Conservation (phyloP, 2,329 filamentous ascomycete species). For the Blumeria hordei region DNA sequence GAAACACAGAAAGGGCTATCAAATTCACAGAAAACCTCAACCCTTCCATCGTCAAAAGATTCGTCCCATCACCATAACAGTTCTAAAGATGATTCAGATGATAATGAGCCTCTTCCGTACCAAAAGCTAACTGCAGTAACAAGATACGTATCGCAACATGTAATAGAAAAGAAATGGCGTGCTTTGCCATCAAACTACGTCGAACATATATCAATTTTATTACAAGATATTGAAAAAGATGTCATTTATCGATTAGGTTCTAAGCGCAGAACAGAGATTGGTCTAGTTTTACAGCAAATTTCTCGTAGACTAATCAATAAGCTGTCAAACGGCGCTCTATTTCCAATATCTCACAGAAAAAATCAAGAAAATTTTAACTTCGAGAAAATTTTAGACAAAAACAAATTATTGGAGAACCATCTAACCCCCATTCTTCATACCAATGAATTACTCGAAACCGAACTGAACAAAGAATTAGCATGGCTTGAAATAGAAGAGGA, state of each 20-base stretch:
- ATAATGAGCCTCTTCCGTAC: slow-evolving; percentile 15
- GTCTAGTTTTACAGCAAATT: slow-evolving; percentile 27
- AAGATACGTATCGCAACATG: slow-evolving; percentile 31
- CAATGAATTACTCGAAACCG: slow-evolving; percentile 32
- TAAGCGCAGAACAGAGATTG: slow-evolving; percentile 21
- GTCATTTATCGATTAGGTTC: slow-evolving; percentile 31
- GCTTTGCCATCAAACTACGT: slow-evolving; percentile 30
- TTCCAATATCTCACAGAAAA: slow-evolving; percentile 29
- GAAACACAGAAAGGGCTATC: background rate
- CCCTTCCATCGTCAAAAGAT: no score
- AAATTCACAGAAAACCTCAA: no score
- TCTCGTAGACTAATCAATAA: slow-evolving; percentile 31
- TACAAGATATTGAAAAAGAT: slow-evolving; percentile 34
- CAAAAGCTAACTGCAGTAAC: slow-evolving; percentile 26
- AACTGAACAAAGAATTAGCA: slow-evolving; percentile 30
- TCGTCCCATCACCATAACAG: background rate
- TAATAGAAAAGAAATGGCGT: slow-evolving; percentile 45
- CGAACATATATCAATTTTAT: slow-evolving; percentile 27
- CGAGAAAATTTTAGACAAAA: slow-evolving; percentile 37
- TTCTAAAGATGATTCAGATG: slow-evolving; percentile 1
- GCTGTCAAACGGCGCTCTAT: slow-evolving; percentile 35
- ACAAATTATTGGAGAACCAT: slow-evolving; percentile 28
- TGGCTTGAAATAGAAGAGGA: slow-evolving; percentile 31
- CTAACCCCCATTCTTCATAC: slow-evolving; percentile 39
- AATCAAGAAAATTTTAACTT: slow-evolving; percentile 38